phyloP scores from a whole-genome alignment of 257 asterid genomes.

The Capsicum rhomboideum region DNA sequence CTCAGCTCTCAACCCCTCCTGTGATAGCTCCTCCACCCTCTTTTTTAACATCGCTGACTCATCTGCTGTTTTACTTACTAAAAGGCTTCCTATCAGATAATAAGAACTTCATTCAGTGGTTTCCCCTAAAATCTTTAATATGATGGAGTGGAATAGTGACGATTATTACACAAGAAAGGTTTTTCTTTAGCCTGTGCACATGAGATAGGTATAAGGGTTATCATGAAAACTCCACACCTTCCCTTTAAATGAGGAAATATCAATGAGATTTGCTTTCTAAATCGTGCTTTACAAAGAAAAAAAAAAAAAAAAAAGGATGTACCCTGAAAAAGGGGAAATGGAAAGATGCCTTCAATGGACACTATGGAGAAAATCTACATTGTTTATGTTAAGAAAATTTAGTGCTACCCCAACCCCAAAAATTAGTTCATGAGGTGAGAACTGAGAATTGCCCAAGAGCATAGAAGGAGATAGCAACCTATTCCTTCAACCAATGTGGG shows the following conservation, averaged over 20 bases:
- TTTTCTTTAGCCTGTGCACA: background rate
- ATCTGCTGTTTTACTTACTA: constrained; percentile 71
- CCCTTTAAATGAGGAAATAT: background rate
- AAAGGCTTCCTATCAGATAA: constrained; percentile 58
- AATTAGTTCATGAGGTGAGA: background rate
- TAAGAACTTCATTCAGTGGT: constrained; percentile 5
- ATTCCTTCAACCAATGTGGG: background rate
- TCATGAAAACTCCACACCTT: background rate
- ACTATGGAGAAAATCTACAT: background rate
- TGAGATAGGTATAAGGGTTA: background rate
- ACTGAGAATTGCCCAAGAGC: background rate
- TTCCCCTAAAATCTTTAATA: background rate
- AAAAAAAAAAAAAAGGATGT: background rate
- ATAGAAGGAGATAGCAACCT: background rate
- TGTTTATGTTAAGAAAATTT: background rate
- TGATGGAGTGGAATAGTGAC: background rate
- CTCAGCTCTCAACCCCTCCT: constrained; percentile 64
- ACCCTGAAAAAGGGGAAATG: background rate
- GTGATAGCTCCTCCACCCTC: constrained; percentile 51
- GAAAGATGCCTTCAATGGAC: background rate
- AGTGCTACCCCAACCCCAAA: background rate
- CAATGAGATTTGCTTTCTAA: background rate
- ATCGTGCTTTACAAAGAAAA: background rate
- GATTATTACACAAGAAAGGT: background rate
- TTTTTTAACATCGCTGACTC: constrained; percentile 42